Percentiles rank a stretch among this genome's conserved stretches.
Conservation (phyloP, 2,329 filamentous ascomycete species). For the Aureobasidium uvarum region DNA sequence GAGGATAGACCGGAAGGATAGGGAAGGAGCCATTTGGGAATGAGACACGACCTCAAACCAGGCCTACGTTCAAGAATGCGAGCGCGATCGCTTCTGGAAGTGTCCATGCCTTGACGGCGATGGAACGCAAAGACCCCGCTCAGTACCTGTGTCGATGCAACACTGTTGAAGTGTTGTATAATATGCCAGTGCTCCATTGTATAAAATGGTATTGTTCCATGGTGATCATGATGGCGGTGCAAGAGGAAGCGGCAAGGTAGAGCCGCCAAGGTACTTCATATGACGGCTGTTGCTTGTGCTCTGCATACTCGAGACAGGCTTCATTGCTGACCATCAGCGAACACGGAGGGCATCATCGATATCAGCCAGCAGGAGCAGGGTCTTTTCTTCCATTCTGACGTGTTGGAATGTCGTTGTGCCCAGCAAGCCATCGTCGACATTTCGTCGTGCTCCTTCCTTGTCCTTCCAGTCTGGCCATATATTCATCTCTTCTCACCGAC, state of each 20-base stretch:
- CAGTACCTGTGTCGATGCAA: conserved; percentile 9
- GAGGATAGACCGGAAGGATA: not conserved
- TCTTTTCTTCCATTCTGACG: not conserved
- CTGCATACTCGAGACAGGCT: not conserved
- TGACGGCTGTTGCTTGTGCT: not conserved
- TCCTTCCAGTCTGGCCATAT: not conserved
- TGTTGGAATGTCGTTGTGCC: not conserved
- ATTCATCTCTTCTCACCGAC: conserved; percentile 6
- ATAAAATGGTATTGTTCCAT: conserved; percentile 19
- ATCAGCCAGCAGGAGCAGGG: conserved; percentile 6
- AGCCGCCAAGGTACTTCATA: conserved; percentile 20
- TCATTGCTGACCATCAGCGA: not conserved
- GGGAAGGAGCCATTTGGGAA: conserved; percentile 14
- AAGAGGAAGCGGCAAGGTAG: not conserved
- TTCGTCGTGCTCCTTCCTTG: not conserved
- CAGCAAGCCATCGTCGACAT: not conserved
- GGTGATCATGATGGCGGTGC: not conserved
- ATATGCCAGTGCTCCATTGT: conserved; percentile 7
- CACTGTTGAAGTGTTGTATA: conserved; percentile 22
- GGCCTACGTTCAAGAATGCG: conserved; percentile 10
- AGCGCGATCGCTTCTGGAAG: conserved; percentile 11
- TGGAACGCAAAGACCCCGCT: conserved; percentile 8
- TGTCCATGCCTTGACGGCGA: conserved; percentile 6
- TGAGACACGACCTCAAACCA: conserved; percentile 8
- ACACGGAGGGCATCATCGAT: not conserved